A percentile compares a stretch with the other conserved stretches of the same genome.
These are phyloP conservation scores for Physaria fendleri DNA, from an alignment of 345 rosid species.

Conservation along the genomic window DNA sequence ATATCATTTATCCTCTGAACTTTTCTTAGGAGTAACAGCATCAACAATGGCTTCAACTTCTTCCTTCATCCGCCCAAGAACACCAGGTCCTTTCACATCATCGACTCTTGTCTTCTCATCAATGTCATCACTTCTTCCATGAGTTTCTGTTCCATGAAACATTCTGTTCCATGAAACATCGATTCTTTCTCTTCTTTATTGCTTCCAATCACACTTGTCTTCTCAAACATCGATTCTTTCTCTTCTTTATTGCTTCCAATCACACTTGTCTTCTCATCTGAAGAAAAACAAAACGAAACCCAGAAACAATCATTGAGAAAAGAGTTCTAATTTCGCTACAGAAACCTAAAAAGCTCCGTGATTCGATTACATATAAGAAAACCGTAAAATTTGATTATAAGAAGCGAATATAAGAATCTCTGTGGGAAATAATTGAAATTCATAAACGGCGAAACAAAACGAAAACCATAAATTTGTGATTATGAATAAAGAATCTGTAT, in stretches of 20 bases:
- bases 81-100: slow-evolving; percentile 50
- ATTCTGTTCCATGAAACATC: slow-evolving; percentile 32
- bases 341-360: background rate
- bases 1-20: background rate
- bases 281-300: background rate
- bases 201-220: slow-evolving; percentile 36
- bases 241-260: slow-evolving; percentile 39
- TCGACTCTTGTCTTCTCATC: slow-evolving; percentile 36
- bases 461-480: background rate
- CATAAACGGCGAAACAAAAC: background rate
- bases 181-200: slow-evolving; percentile 37
- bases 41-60: slow-evolving; percentile 46
- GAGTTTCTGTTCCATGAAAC: slow-evolving; percentile 40
- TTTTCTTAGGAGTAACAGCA: slow-evolving; percentile 33
- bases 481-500: background rate
- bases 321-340: background rate
- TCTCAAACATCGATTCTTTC: slow-evolving; percentile 25
- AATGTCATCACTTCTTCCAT: slow-evolving; percentile 50
- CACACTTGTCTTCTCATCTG: slow-evolving; percentile 34
- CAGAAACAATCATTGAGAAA: background rate
- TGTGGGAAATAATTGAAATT: background rate
- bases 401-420: background rate
- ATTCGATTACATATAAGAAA: background rate
- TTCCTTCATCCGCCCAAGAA: slow-evolving; percentile 42
- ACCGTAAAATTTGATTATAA: background rate